A percentile compares a stretch with the other conserved stretches of the same genome.
Evolutionary conservation across 2,329 filamentous ascomycete genomes (phyloP).

Genomic region (Aspergillus eucalypticola): DNA sequence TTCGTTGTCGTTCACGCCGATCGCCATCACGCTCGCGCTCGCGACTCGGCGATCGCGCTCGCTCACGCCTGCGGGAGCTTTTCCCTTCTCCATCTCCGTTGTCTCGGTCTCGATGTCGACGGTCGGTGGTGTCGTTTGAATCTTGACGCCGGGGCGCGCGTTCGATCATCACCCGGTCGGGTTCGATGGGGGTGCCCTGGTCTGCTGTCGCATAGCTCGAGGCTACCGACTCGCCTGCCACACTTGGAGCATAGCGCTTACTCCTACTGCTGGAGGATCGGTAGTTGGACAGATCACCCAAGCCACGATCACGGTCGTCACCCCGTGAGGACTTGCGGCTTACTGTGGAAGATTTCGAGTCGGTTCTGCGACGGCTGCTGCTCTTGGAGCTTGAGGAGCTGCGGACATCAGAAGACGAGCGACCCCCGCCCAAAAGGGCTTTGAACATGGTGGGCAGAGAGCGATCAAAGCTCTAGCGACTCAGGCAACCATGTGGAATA

Average conservation of each 20-base stretch:
- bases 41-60: conserved; percentile 31
- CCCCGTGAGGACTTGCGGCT: conserved; percentile 46
- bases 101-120: conserved; percentile 24
- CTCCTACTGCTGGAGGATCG: conserved; percentile 26
- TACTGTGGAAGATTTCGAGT: conserved; percentile 35
- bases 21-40: conserved; percentile 24
- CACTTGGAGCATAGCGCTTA: conserved; percentile 30
- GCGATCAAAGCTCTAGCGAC: conserved; percentile 24
- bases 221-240: conserved; percentile 34
- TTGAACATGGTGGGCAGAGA: conserved; percentile 42
- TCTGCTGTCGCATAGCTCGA: conserved; percentile 45
- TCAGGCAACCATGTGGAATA: conserved; percentile 32
- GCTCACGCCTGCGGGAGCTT: conserved; percentile 24
- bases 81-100: conserved; percentile 20
- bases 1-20: conserved; percentile 30
- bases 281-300: conserved; percentile 37
- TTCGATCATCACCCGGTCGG: conserved; percentile 33
- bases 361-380: conserved; percentile 33
- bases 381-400: conserved; percentile 36
- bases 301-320: conserved; percentile 49
- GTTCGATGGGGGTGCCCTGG: conserved; percentile 29
- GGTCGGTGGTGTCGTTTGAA: conserved; percentile 22
- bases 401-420: conserved; percentile 36
- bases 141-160: conserved; percentile 31
- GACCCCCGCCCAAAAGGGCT: conserved; percentile 40